Base-by-base conservation (phyloP, 768 basidiomycete genomes). In the Goffeauzyma gilvescens region DNA sequence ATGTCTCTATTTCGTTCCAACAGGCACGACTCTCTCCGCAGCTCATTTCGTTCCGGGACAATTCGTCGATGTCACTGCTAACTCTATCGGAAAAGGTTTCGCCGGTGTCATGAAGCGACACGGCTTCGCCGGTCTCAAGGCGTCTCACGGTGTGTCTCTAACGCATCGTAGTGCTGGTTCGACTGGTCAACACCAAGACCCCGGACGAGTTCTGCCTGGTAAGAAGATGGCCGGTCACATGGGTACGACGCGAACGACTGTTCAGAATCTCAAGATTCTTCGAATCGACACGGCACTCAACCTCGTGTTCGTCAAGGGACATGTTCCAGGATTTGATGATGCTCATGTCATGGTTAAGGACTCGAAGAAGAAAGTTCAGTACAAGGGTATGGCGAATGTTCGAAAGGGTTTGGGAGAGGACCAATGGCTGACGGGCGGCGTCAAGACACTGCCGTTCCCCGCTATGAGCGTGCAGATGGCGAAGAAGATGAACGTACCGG, bases 191-290 rank as follows among this genome's bases (percentile, higher is more conserved):
- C 84, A 90, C 62, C 90, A 95, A 87, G 87, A 93, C 55, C 90
- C 93, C 20, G 93, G 93, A 35, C 77, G 93, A 55, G 72, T 95
- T 5, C 86, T 82, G 67, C 93, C 93, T 3, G 93, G 93, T 27
- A 93, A 87, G 68, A 96, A 95, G 70, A 95, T 93, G 90, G 76
- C 90, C 8, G 93, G 93, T 25, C 78, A 78, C 18, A 77, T 95
- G 70, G 93, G 93, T 38, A 79, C 76, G 43, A 71, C 75, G 49
- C 76, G 78, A 30, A 72, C 73, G 7, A 96, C 90, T 6, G 71
- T 72, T 12, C 86, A 90, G 57, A 96, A 95, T 59, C 75, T 96
- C 20, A 64, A 78, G 1, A 84, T 96, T 32, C 72, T 87, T 42
- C 80, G 86, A 17, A 72, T 98, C 46, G 93, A 98, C 68, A 75